phyloP scores from a whole-genome alignment of 176 grass and related monocot species.

The Alopecurus myosuroides region DNA sequence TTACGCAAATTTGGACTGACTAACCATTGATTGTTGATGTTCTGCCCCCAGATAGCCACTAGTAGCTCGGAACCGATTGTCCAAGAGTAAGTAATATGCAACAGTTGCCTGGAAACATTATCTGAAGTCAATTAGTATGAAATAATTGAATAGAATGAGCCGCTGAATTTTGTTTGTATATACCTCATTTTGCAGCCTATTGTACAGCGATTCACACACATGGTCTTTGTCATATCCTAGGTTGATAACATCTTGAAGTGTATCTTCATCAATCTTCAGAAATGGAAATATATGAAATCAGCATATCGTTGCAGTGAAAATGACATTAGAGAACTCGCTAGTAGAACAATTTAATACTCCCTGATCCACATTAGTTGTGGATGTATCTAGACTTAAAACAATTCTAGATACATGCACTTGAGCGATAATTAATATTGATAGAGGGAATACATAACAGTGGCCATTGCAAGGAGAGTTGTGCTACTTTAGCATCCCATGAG shows the following conservation, averaged over 20 bases:
- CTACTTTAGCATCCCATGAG: not conserved
- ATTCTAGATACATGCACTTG: too few relatives aligned
- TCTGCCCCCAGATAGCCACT: slow-evolving; percentile 87
- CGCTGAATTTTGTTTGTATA: slow-evolving; percentile 8
- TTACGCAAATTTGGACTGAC: slow-evolving; percentile 32
- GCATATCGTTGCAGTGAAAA: slow-evolving; percentile 11
- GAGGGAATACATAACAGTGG: not conserved
- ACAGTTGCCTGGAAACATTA: slow-evolving; percentile 75
- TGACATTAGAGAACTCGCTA: not conserved
- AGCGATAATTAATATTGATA: too few relatives aligned
- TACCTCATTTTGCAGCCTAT: slow-evolving; percentile 89
- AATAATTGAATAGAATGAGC: slow-evolving; percentile 8
- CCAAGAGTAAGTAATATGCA: slow-evolving; percentile 91
- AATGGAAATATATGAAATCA: slow-evolving; percentile 24
- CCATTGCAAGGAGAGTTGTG: slow-evolving; percentile 6
- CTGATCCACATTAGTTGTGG: too few relatives aligned
- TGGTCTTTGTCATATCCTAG: slow-evolving; percentile 85
- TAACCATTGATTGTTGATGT: slow-evolving; percentile 73
- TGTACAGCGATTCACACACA: slow-evolving; percentile 76
- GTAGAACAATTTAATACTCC: not conserved
- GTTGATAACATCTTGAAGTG: slow-evolving; percentile 67
- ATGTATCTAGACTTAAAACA: too few relatives aligned
- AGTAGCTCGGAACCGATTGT: slow-evolving; percentile 81
- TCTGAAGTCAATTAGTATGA: slow-evolving; percentile 25
- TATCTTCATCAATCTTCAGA: slow-evolving; percentile 91